Evolutionary conservation across 2,329 filamentous ascomycete species (phyloP).

Genomic region (Epichloe typhina): DNA sequence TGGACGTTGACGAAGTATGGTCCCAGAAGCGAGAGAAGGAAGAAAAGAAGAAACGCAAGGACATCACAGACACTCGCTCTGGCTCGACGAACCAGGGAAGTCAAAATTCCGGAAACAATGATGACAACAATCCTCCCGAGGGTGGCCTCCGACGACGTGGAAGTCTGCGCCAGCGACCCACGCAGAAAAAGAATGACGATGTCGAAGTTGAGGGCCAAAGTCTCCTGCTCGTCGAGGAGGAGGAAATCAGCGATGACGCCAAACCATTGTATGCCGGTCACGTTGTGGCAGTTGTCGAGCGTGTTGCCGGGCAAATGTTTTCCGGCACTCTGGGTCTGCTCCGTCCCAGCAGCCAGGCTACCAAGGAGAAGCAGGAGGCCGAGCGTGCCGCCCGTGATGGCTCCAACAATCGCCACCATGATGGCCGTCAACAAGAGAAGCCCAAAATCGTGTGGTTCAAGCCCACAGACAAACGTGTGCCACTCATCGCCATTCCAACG

Average conservation of each 20-base stretch:
- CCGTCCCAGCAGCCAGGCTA: constrained; percentile 92
- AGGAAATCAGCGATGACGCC: constrained; percentile 96
- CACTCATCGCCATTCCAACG: constrained; percentile 93
- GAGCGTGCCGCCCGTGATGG: constrained; percentile 88
- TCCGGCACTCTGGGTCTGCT: constrained; percentile 89
- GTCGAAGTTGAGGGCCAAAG: constrained; percentile 98
- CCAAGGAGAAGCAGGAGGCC: constrained; percentile 98
- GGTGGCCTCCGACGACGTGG: constrained; percentile 84
- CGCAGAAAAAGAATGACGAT: constrained; percentile 99
- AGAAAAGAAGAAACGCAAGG: constrained; percentile 99
- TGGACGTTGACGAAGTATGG: constrained; percentile 98
- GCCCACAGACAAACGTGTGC: constrained; percentile 96
- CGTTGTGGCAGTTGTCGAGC: constrained; percentile 93
- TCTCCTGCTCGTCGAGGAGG: constrained; percentile 89
- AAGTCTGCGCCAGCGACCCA: constrained; percentile 89
- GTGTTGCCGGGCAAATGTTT: constrained; percentile 97
- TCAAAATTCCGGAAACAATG: constrained; percentile 47
- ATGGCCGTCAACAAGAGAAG: constrained; percentile 76
- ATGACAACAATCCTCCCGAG: constrained; percentile 52
- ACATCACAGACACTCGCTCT: constrained; percentile 82
- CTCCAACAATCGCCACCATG: constrained; percentile 53
- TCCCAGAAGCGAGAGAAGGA: constrained; percentile 98
- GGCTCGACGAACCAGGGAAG: constrained; percentile 62
- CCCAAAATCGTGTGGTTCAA: constrained; percentile 99
- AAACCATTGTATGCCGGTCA: constrained; percentile 96